Base-by-base conservation (phyloP, 768 basidiomycete species). In the Obba rivulosa region DNA sequence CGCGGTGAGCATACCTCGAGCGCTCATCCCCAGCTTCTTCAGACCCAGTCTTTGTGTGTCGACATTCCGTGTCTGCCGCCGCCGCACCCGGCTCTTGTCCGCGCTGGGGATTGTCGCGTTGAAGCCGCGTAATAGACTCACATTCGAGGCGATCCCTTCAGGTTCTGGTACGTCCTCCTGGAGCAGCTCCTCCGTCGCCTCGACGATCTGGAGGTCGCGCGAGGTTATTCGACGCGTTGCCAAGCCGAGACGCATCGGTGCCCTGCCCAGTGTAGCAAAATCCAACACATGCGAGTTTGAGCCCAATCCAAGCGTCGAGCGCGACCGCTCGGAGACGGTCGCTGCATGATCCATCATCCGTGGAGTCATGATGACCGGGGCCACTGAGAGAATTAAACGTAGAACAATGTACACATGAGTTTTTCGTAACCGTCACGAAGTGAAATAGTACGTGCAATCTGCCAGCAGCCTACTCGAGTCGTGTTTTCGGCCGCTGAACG, bases 71-170 rank as follows among this genome's bases (percentile, higher is more conserved):
- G 87, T 80, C 64, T 90, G 84, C 49, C 92, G 69, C 53, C 93
- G 68, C 51, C 92, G 73, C 13, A 80, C 73, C 52, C 87, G 83
- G 46, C 89, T 77, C 61, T 82, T 78, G 56, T 92, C 87, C 34
- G 93, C 80, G 61, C 87, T 88, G 11, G 95, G 95, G 37, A 96
- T 87, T 2, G 95, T 97, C 16, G 95, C 95, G 59, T 90, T 87
- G 67, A 97, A 98, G 0, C 95, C 95, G 39, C 86, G 81, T 36
- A 96, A 69, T 28, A 98, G 73, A 58, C 88, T 90, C 43, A 93
- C 83, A 58, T 81, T 78, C 14, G 77, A 75, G 4, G 85, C 84
- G 24, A 85, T 73, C 34, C 81, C 85, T 13, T 80, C 79, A 14
- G 79, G 78, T 56, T 90, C 87, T 2, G 89, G 89, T 2, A 92